Base-by-base conservation (phyloP, 1,284 basidiomycete genomes). In the Fomitopsis betulina region DNA sequence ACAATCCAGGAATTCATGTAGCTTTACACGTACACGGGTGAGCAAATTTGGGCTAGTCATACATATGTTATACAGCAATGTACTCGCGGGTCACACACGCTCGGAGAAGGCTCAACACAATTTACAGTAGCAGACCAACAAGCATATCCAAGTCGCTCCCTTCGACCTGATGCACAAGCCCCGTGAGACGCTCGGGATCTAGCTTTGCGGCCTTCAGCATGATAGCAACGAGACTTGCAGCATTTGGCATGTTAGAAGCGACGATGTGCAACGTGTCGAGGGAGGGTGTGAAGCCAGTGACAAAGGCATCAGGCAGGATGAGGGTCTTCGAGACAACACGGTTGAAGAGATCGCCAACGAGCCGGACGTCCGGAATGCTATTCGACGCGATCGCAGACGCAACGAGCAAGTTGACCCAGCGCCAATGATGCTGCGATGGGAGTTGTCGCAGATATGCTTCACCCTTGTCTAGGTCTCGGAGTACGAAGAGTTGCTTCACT, bases 201-300 rank as follows among this genome's bases (percentile, higher is more conserved):
- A 73, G 75, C 17, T 78, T 79, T 21, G 88, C 79, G 47, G 83
- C 86, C 68, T 84, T 86, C 60, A 94, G 73, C 75, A 94, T 83
- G 58, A 79, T 78, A 4, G 86, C 92, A 71, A 94, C 86, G 53
- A 87, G 82, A 59, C 81, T 75, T 76, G 89, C 89, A 0, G 93
- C 94, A 68, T 89, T 88, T 5, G 95, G 95, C 61, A 89, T 90
- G 70, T 97, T 94, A 66, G 94, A 88, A n/a, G 86, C 84, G 58
- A 93, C 84, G 68, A 96, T 94, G 66, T 94, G 93, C 62, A 97
- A 78, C 58, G 86, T 74, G 69, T 91, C 88, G 57, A 89, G 84
- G 54, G 85, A 79, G 3, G 79, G 77, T 58, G 73, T 71, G 72
- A 95, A 83, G 15, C 90, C 89, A 59, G 74, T 74, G 74, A 77